These are phyloP conservation scores for Suhomyces bolitotheri DNA, from an alignment of 1,139 yeast genomes.

Conservation along the genomic window DNA sequence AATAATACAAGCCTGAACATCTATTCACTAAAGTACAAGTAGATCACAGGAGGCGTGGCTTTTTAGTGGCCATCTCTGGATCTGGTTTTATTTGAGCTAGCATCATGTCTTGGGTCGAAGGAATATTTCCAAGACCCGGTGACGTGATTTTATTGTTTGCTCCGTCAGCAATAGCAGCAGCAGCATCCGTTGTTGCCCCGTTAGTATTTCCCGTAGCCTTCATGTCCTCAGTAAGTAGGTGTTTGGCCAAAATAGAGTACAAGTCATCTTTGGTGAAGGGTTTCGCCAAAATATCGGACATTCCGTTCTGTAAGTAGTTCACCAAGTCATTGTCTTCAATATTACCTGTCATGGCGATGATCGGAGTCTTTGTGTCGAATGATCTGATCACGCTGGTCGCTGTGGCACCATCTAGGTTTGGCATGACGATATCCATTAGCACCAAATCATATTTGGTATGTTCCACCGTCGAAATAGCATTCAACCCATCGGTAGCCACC, in stretches of 20 bases:
- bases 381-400: slow-evolving; percentile 85
- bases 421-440: slow-evolving; percentile 93
- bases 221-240: slow-evolving; percentile 38
- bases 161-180: slow-evolving; percentile 6
- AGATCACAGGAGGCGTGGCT: slow-evolving; percentile 11
- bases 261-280: slow-evolving; percentile 89
- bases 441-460: slow-evolving; percentile 77
- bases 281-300: slow-evolving; percentile 88
- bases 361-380: slow-evolving; percentile 81
- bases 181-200: slow-evolving; percentile 1
- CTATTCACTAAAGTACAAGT: slow-evolving; percentile 1
- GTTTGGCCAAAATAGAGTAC: slow-evolving; percentile 71
- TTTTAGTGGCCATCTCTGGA: slow-evolving; percentile 10
- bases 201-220: slow-evolving; percentile 5
- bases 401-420: slow-evolving; percentile 90
- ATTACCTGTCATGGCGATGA: slow-evolving; percentile 92
- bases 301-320: slow-evolving; percentile 81
- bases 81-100: slow-evolving; percentile 8
- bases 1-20: slow-evolving; percentile 7
- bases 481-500: slow-evolving; percentile 87
- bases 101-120: slow-evolving; percentile 3
- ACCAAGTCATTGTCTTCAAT: slow-evolving; percentile 79
- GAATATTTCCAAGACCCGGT: slow-evolving; percentile 2
- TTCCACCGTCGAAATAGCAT: slow-evolving; percentile 82
- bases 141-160: slow-evolving; percentile 4